phyloP scores from a whole-genome alignment of 129 eudicot genomes.

The Chrysanthemum seticuspe region DNA sequence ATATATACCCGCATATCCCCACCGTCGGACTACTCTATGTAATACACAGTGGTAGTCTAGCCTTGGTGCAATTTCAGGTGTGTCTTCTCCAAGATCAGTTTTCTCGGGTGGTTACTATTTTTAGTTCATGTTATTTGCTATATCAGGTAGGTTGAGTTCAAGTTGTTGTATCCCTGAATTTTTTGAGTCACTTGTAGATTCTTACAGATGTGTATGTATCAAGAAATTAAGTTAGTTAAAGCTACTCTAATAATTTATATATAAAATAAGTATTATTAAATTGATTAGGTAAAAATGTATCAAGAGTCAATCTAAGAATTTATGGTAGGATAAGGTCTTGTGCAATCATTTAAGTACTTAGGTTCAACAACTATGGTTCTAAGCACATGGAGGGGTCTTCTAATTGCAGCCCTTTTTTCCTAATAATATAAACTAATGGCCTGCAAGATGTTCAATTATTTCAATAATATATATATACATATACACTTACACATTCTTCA shows the following conservation, averaged over 20 bases:
- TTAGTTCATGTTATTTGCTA: no score
- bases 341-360: conserved; percentile 29
- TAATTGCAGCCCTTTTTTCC: conserved; percentile 15
- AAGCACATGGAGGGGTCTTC: conserved; percentile 62
- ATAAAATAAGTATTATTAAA: no score
- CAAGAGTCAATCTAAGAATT: conserved; percentile 42
- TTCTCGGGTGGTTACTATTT: no score
- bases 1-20: no score
- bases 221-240: background rate
- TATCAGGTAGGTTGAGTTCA: no score
- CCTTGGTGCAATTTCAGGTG: no score
- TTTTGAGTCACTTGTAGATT: no score
- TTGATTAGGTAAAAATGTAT: background rate
- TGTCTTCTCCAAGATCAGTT: no score
- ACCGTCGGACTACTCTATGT: no score
- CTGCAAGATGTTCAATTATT: conserved; percentile 35
- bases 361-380: conserved; percentile 38
- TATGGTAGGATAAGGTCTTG: conserved; percentile 30
- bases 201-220: no score
- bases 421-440: conserved; percentile 28
- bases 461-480: background rate
- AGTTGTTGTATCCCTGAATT: no score
- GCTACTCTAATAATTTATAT: background rate
- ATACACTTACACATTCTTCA: background rate
- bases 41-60: no score